Evolutionary conservation across 306 rosid genomes (phyloP), one percentile per base, ranked within the genome.

Genomic region (Sesbania bispinosa): DNA sequence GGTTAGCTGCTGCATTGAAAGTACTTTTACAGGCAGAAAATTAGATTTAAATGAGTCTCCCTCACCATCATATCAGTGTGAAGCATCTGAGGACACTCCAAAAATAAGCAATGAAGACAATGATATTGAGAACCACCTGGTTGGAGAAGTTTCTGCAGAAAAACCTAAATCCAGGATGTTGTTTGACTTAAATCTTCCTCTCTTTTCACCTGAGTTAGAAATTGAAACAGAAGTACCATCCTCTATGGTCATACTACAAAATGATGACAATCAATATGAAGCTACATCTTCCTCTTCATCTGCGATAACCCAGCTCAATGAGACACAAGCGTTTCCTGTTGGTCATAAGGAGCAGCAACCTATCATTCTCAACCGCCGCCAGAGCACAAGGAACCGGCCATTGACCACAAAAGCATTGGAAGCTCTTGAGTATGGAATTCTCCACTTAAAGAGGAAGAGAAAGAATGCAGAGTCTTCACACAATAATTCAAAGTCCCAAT

Each of bases 341-440:
- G 81, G 19, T 50, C 77, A 60, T 76, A 36, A 59, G 18, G 84
- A 67, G 67, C n/a, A n/a, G n/a, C 80, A 78, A 64, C 50, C 80
- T 6, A 4, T 10, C 41, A 35, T 4, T 43, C 57, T 13, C 39
- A 79, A 20, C 76, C 87, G 80, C 66, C 87, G 85, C 45, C 86
- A 80, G 62, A 81, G 88, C 73, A 76, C 80, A 32, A 80, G 95
- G 79, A 86, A 65, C 75, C 74, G 89, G 8, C 86, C 89, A 4
- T 71, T 84, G 80, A 84, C 89, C 21, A 67, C 84, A 50, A 88
- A 84, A 79, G 83, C 84, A 35, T 63, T 79, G 79, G 91, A 88
- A 82, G 83, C 86, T 66, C 75, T 88, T 48, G 88, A 84, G 76
- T 77, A 69, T 43, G 75, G 81, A 26, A 78, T 86, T 73, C 62